phyloP scores from a whole-genome alignment of 2,329 filamentous ascomycete species.

The Fusarium miscanthi region DNA sequence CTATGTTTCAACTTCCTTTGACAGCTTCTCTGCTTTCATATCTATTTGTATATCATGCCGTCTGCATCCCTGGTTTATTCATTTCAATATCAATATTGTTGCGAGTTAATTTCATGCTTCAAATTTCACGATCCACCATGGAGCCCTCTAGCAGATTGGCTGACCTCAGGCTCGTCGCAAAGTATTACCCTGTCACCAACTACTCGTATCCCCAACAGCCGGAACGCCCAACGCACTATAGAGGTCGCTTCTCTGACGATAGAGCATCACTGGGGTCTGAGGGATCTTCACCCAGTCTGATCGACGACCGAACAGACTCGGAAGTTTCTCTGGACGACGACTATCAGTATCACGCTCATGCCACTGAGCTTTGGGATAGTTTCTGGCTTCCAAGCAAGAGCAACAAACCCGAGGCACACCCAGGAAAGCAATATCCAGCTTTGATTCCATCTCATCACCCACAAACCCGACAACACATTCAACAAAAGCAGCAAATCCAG shows the following conservation, averaged over 20 bases:
- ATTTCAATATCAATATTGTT: conserved; percentile 37
- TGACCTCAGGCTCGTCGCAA: conserved; percentile 54
- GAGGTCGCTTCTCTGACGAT: conserved; percentile 41
- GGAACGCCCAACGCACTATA: conserved; percentile 34
- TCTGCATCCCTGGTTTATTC: conserved; percentile 42
- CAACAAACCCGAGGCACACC: conserved; percentile 17
- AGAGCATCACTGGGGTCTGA: conserved; percentile 60
- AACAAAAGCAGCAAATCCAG: background rate
- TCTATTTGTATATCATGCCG: conserved; percentile 48
- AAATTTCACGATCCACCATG: conserved; percentile 46
- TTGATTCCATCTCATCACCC: conserved; percentile 48
- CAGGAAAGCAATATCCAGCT: conserved; percentile 49
- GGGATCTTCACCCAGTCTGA: conserved; percentile 59
- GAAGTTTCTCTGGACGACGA: conserved; percentile 64
- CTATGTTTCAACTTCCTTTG: conserved; percentile 42
- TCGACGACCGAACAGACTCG: conserved; percentile 63
- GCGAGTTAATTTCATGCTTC: conserved; percentile 39
- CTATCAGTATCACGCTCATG: conserved; percentile 59
- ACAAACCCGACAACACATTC: conserved; percentile 14
- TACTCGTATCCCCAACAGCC: conserved; percentile 54
- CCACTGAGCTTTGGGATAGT: conserved; percentile 62
- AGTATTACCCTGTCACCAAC: conserved; percentile 55
- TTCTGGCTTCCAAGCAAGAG: conserved; percentile 55
- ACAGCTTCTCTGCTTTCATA: conserved; percentile 30
- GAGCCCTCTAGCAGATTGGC: conserved; percentile 52